A percentile compares a stretch with the other conserved stretches of the same genome.
Conservation (phyloP, 345 rosid species). For the Angophora floribunda region DNA sequence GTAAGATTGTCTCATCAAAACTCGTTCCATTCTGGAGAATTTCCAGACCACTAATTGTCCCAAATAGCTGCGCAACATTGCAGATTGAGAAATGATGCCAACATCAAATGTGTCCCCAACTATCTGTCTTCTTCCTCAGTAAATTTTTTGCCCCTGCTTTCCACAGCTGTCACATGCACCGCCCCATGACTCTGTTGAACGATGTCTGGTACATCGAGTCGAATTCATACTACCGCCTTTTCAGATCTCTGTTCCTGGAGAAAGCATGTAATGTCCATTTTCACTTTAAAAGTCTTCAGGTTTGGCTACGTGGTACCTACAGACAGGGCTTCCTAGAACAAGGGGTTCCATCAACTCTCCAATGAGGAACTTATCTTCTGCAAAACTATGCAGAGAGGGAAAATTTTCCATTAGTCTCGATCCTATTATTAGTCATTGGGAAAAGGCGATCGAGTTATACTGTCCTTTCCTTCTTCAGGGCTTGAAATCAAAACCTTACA, state of each 20-base stretch:
- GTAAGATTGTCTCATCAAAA: not conserved
- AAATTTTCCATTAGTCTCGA: not conserved
- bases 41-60: not conserved
- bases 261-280: not conserved
- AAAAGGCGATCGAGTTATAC: not conserved
- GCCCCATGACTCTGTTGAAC: not conserved
- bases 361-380: not conserved
- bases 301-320: not conserved
- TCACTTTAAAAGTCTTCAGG: not conserved
- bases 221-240: not conserved
- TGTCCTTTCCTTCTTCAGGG: not conserved
- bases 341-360: not conserved
- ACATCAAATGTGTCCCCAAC: not conserved
- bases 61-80: not conserved
- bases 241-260: not conserved
- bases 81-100: not conserved
- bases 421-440: not conserved
- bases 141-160: not conserved
- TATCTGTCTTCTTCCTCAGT: not conserved
- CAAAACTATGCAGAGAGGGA: not conserved
- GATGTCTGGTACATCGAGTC: not conserved
- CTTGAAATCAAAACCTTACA: not conserved
- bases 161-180: not conserved
- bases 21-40: not conserved
- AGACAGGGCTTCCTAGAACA: not conserved